Evolutionary conservation across 495 filamentous ascomycete species (phyloP).

Genomic region (Penicillium psychrofluorescens): DNA sequence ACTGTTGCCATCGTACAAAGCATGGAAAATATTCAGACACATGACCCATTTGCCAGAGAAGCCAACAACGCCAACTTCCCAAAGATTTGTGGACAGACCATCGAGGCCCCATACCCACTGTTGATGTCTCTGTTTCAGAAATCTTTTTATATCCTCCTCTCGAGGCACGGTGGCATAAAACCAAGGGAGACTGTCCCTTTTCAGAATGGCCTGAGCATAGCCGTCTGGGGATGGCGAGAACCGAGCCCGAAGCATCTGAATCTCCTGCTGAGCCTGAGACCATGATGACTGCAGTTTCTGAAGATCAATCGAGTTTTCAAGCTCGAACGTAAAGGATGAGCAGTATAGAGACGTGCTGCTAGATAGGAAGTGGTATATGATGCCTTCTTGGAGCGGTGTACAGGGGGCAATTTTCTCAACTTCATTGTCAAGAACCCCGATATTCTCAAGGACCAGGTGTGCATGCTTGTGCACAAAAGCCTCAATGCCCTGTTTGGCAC

Average conservation of each 20-base stretch:
- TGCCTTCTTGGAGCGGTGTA: conserved; percentile 72
- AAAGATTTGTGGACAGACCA: conserved; percentile 21
- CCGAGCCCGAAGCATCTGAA: conserved; percentile 56
- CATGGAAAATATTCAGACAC: conserved; percentile 69
- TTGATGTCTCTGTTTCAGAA: conserved; percentile 17
- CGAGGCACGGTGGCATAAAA: conserved; percentile 16
- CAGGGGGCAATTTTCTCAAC: conserved; percentile 69
- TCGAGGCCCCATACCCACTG: conserved; percentile 35
- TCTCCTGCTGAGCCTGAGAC: conserved; percentile 31
- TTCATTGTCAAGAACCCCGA: conserved; percentile 35
- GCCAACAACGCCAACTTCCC: conserved; percentile 36
- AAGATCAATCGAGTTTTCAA: conserved; percentile 34
- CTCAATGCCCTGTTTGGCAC: conserved; percentile 46
- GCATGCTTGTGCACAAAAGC: conserved; percentile 51
- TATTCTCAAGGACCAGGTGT: conserved; percentile 33
- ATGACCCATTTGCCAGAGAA: conserved; percentile 29
- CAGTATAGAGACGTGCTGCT: conserved; percentile 56
- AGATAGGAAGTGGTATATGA: conserved; percentile 60
- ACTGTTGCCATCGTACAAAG: conserved; percentile 81
- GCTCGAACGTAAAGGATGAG: conserved; percentile 55
- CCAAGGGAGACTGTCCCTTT: conserved; percentile 40
- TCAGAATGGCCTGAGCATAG: conserved; percentile 60
- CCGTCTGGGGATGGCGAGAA: conserved; percentile 64
- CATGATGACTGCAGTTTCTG: conserved; percentile 44
- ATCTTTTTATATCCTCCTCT: conserved; percentile 19